phyloP scores from a whole-genome alignment of 139 green algal species.

The Micractinium conductrix region DNA sequence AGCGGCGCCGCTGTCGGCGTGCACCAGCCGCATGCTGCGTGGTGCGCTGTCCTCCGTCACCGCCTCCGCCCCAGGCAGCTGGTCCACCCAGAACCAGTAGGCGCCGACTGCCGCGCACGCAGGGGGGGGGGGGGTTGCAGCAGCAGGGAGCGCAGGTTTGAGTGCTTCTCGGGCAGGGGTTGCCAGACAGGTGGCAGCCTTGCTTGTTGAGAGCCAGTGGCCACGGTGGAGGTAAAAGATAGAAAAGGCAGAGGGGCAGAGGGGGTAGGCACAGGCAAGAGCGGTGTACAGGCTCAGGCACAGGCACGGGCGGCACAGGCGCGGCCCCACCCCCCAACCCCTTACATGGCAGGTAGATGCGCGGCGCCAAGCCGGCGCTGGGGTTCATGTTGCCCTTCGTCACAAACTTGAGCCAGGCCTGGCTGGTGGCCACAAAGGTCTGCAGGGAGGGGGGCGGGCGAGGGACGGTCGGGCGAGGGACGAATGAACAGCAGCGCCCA shows the following conservation, averaged over 20 bases:
- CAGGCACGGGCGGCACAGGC: background rate
- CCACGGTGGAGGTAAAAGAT: too few relatives aligned
- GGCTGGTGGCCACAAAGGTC: conserved; percentile 25
- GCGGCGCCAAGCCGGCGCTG: conserved; percentile 1
- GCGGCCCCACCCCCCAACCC: background rate
- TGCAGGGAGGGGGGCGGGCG: background rate
- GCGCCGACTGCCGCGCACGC: background rate
- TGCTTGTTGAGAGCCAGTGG: too few relatives aligned
- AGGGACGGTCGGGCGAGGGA: background rate
- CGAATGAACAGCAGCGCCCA: background rate
- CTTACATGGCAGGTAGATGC: conserved; percentile 36
- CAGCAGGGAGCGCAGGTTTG: too few relatives aligned
- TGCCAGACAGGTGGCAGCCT: too few relatives aligned
- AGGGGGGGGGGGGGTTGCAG: background rate
- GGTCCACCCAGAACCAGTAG: conserved; percentile 36
- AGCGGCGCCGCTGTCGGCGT: background rate
- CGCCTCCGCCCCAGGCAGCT: background rate
- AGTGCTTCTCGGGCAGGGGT: too few relatives aligned
- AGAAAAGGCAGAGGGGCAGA: background rate
- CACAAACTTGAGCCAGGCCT: conserved; percentile 14
- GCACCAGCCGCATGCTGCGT: background rate
- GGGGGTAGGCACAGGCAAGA: background rate
- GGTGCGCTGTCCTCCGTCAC: background rate
- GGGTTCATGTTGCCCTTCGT: conserved; percentile 27
- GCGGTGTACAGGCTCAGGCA: background rate